Evolutionary conservation across 345 rosid species (phyloP).

Genomic region (Murraya koenigii): DNA sequence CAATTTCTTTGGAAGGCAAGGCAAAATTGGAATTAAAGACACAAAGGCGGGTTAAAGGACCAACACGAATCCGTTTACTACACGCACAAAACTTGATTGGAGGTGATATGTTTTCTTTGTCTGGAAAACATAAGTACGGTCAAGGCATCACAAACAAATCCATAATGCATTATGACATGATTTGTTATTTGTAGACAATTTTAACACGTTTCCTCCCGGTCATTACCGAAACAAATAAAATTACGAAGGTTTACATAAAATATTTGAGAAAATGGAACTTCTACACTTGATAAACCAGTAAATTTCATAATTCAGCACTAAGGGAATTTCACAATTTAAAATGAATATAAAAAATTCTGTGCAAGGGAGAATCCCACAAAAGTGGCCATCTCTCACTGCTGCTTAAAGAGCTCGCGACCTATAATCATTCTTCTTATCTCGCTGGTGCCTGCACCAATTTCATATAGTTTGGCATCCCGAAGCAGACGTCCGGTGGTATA

Average conservation of each 20-base stretch:
- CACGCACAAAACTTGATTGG: not conserved
- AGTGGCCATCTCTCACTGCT: constrained; percentile 29
- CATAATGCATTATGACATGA: not conserved
- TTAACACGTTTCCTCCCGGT: too few relatives aligned
- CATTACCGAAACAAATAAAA: not conserved
- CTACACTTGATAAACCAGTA: not conserved
- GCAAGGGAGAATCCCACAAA: not conserved
- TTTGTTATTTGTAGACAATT: not conserved
- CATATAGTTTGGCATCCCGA: constrained; percentile 90
- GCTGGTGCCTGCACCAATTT: constrained; percentile 96
- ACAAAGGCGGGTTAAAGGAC: not conserved
- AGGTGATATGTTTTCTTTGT: not conserved
- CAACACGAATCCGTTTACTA: not conserved
- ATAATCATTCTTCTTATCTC: constrained; percentile 92
- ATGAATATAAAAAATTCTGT: not conserved
- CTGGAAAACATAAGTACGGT: too few relatives aligned
- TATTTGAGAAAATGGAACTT: not conserved
- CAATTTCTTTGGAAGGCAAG: too few relatives aligned
- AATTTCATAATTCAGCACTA: not conserved
- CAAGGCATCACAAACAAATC: not conserved
- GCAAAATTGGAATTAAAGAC: not conserved
- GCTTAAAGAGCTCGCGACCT: constrained; percentile 85
- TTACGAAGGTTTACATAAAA: not conserved
- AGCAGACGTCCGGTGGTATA: constrained; percentile 86
- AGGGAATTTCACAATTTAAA: not conserved